These are phyloP conservation scores for Orbilia quercus DNA, from an alignment of 2,329 filamentous ascomycete genomes.

Conservation along the genomic window DNA sequence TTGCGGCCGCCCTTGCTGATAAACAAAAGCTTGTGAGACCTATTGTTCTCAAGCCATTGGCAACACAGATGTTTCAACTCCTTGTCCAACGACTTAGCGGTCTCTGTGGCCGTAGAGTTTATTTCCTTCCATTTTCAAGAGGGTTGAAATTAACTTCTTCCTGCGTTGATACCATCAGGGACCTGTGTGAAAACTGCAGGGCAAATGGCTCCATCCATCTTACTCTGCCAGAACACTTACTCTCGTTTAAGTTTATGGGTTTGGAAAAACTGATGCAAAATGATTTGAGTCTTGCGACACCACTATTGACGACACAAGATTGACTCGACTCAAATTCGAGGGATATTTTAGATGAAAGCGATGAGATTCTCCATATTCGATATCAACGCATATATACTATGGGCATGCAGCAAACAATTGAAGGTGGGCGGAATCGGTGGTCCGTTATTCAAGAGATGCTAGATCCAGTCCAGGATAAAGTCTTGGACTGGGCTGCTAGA, in stretches of 20 bases:
- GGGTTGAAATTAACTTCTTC: slow-evolving; percentile 62
- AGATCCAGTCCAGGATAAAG: slow-evolving; percentile 62
- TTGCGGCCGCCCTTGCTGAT: slow-evolving; percentile 69
- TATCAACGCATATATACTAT: slow-evolving; percentile 75
- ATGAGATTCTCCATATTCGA: slow-evolving; percentile 72
- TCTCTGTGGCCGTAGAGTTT: slow-evolving; percentile 68
- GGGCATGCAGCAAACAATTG: slow-evolving; percentile 67
- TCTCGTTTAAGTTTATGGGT: slow-evolving; percentile 74
- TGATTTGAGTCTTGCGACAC: slow-evolving; percentile 59
- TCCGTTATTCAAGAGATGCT: slow-evolving; percentile 69
- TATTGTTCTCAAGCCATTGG: slow-evolving; percentile 72
- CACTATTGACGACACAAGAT: slow-evolving; percentile 64
- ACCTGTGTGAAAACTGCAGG: slow-evolving; percentile 66
- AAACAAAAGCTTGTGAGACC: slow-evolving; percentile 68
- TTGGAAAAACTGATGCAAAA: slow-evolving; percentile 64
- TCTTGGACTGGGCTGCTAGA: neutral
- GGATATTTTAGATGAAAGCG: slow-evolving; percentile 74
- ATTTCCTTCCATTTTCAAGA: slow-evolving; percentile 71
- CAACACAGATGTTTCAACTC: slow-evolving; percentile 71
- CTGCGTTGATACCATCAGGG: slow-evolving; percentile 63
- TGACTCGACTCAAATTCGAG: slow-evolving; percentile 66
- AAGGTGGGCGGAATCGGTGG: slow-evolving; percentile 71
- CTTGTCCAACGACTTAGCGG: slow-evolving; percentile 69
- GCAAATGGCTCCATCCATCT: slow-evolving; percentile 69
- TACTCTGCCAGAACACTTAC: slow-evolving; percentile 72